Evolutionary conservation across 2,329 filamentous ascomycete species (phyloP).

Genomic region (Fusarium subtropicale): DNA sequence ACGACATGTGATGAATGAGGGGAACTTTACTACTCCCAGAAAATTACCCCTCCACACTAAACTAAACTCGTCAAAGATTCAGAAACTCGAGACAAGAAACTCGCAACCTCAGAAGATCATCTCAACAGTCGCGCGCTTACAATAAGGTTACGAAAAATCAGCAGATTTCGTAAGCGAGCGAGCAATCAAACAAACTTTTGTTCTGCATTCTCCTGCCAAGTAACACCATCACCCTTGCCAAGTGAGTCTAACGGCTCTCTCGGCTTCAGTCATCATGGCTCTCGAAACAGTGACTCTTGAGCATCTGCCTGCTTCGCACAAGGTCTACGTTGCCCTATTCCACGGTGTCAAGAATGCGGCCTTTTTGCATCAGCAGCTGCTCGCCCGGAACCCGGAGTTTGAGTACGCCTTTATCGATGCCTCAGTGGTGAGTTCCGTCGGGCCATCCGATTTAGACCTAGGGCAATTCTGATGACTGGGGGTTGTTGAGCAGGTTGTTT

Average conservation of each 20-base stretch:
- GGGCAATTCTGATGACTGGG: slow-evolving; percentile 20
- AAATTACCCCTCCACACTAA: slow-evolving; percentile 45
- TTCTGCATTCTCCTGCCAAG: neutral
- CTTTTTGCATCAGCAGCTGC: slow-evolving; percentile 83
- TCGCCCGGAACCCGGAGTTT: slow-evolving; percentile 85
- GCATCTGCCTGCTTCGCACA: slow-evolving; percentile 76
- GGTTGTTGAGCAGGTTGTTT: slow-evolving; percentile 68
- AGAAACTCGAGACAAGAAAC: slow-evolving; percentile 12
- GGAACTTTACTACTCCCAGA: neutral
- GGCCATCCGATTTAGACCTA: slow-evolving; percentile 25
- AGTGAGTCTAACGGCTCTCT: slow-evolving; percentile 13
- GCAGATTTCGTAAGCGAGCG: neutral
- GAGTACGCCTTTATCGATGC: slow-evolving; percentile 97
- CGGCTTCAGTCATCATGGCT: slow-evolving; percentile 53
- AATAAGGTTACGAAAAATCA: slow-evolving; percentile 18
- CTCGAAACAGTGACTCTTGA: slow-evolving; percentile 78
- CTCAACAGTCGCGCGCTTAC: slow-evolving; percentile 14
- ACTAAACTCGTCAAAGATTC: slow-evolving; percentile 18
- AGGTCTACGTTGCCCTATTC: slow-evolving; percentile 81
- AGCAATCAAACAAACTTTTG: slow-evolving; percentile 12
- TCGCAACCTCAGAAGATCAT: slow-evolving; percentile 19
- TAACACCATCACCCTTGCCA: neutral
- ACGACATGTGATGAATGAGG: slow-evolving; percentile 27
- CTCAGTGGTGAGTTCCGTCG: slow-evolving; percentile 68
- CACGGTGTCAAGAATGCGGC: slow-evolving; percentile 79